Evolutionary conservation across 768 basidiomycete species (phyloP).

Genomic region (Phanerochaete sordida): DNA sequence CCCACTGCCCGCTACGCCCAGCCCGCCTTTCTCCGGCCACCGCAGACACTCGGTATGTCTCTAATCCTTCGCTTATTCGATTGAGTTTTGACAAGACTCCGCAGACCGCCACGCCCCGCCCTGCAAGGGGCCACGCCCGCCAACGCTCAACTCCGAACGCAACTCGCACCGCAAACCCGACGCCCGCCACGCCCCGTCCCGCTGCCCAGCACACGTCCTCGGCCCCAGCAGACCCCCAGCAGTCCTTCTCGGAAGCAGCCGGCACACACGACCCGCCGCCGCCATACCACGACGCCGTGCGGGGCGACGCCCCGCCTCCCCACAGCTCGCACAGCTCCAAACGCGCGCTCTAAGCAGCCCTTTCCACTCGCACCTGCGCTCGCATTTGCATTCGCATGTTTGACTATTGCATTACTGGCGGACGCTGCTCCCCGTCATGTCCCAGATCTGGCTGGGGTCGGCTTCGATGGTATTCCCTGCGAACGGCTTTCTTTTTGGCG

Average conservation of each 20-base stretch:
- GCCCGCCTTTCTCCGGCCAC: not conserved
- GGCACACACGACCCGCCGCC: not conserved
- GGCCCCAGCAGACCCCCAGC: not conserved
- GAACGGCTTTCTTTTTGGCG: no score
- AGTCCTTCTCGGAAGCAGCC: not conserved
- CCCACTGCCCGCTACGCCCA: not conserved
- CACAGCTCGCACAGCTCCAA: not conserved
- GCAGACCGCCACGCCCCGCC: not conserved
- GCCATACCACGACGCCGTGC: slow-evolving; percentile 6
- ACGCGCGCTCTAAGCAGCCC: not conserved
- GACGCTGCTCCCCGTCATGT: no score
- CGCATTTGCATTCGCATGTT: no score
- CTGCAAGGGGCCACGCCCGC: not conserved
- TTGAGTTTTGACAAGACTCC: no score
- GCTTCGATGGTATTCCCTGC: no score
- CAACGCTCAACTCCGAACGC: not conserved
- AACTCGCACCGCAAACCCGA: not conserved
- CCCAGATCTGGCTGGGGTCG: no score
- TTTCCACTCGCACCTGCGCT: no score
- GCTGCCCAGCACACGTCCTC: not conserved
- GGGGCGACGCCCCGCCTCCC: not conserved
- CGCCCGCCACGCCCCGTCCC: not conserved
- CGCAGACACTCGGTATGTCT: not conserved
- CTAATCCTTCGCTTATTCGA: not conserved
- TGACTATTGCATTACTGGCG: no score